These are phyloP conservation scores for Apiosordaria backusii DNA, from an alignment of 495 filamentous ascomycete genomes.

Conservation along the genomic window DNA sequence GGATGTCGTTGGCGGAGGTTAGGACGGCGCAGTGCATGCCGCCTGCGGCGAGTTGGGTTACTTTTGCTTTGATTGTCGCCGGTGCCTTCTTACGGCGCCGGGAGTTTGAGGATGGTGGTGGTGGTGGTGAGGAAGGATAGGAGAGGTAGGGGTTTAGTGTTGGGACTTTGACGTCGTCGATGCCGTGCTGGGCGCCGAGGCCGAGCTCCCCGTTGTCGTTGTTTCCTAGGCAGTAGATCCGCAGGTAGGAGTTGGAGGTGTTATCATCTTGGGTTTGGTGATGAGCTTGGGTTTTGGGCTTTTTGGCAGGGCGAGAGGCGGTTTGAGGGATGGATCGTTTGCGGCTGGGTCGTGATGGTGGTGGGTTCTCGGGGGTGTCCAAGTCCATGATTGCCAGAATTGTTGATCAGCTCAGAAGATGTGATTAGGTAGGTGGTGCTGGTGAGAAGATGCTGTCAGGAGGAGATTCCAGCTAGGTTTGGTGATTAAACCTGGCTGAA, in stretches of 20 bases:
- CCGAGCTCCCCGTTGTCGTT: slow-evolving; percentile 9
- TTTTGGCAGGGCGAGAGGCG: not conserved
- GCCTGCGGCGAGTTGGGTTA: not conserved
- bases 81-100: too few relatives aligned
- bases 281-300: not conserved
- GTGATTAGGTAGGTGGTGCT: not conserved
- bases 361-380: too few relatives aligned
- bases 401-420: not conserved
- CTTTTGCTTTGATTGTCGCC: not conserved
- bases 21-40: slow-evolving; percentile 3
- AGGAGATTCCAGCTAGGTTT: too few relatives aligned
- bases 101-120: too few relatives aligned
- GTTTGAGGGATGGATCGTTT: not conserved
- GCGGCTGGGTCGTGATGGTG: not conserved
- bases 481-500: too few relatives aligned
- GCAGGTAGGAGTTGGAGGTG: not conserved
- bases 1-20: not conserved
- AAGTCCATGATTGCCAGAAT: not conserved
- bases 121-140: not conserved
- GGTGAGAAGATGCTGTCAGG: not conserved
- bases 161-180: not conserved
- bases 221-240: not conserved
- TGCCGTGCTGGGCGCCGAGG: not conserved
- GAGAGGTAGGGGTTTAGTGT: not conserved
- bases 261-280: not conserved